Conservation (phyloP, 208 protist genomes). For the Wallacemonas sp. region DNA sequence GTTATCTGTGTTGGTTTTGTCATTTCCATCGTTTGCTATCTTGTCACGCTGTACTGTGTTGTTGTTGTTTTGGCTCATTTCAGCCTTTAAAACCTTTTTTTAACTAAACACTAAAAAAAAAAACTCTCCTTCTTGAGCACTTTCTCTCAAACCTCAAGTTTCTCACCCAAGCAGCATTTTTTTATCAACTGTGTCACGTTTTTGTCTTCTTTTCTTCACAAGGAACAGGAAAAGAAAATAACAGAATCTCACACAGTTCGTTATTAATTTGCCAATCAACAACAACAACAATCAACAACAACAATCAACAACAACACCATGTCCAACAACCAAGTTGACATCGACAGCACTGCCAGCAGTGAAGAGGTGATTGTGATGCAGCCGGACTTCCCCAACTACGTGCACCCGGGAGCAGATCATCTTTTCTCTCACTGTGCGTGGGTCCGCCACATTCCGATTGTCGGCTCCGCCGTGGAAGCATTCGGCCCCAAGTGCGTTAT, state of each 20-base stretch:
- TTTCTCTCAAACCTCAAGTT: too few species aligned
- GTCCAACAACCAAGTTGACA: constrained; percentile 1
- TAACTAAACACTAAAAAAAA: too few species aligned
- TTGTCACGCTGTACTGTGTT: too few species aligned
- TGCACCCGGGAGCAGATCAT: constrained; percentile 21
- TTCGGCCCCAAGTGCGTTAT: constrained; percentile 29
- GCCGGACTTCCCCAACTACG: constrained; percentile 9
- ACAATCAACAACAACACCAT: not conserved
- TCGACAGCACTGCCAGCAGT: not conserved
- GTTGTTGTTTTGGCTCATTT: not conserved
- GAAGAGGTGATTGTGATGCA: not conserved
- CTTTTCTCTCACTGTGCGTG: constrained; percentile 26
- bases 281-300: not conserved
- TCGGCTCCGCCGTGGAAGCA: constrained; percentile 21
- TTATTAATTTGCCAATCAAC: not conserved
- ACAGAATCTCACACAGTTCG: not conserved
- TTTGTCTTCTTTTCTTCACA: constrained; percentile 10
- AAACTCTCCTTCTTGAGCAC: too few species aligned
- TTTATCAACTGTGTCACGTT: too few species aligned
- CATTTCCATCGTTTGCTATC: too few species aligned
- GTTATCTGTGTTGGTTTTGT: not conserved
- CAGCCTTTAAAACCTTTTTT: not conserved
- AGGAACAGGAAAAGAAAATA: constrained; percentile 8
- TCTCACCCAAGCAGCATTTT: too few species aligned
- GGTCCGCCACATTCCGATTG: constrained; percentile 20